Evolutionary conservation across 2,329 filamentous ascomycete species (phyloP), one percentile per base, ranked within the genome.

Genomic region (Aureobasidium mangrovei): DNA sequence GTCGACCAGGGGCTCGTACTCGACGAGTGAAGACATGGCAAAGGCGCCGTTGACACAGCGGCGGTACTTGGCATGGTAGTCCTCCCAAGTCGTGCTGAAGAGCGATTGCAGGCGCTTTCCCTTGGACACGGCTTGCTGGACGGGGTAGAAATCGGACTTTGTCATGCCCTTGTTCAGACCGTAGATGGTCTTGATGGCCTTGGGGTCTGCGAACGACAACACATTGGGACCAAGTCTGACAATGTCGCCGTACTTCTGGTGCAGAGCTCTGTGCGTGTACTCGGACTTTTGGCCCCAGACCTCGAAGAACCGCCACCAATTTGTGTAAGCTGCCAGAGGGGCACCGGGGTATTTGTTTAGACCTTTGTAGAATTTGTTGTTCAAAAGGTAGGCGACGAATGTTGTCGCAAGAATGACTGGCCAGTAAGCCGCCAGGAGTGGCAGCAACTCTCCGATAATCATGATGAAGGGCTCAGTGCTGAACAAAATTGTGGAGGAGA

Each of bases 131-230:
- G 85, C 82, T 68, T 88, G 82, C 65, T 91, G 87, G 3, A 91
- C 85, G 0, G 85, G 80, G 64, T 91, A 91, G 66, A 91, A 91
- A 59, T 87, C 83, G 31, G 85, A 89, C 83, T 93, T 93, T 45
- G 79, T 72, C 61, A 89, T 86, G 0, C 86, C 86, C 68, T 91
- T 91, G 66, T 91, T 91, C 41, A 91, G 69, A 0, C 87, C 87
- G 66, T 93, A 94, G 42, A 93, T 91, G 8, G 74, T 73, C 69
- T 86, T 87, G 60, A 91, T 74, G 0, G 86, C 85, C 56, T 79
- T 79, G 0, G 88, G 86, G 60, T 88, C 79, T 2, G 84, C 79
- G 63, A 93, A 89, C 0, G 85, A 88, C 1, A 93, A 69, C 0
- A 74, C 73, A 59, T 90, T 90, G 1, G 88, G 88, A 0, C 86